Base-by-base conservation (phyloP, 768 basidiomycete genomes). In the Trametes gibbosa region DNA sequence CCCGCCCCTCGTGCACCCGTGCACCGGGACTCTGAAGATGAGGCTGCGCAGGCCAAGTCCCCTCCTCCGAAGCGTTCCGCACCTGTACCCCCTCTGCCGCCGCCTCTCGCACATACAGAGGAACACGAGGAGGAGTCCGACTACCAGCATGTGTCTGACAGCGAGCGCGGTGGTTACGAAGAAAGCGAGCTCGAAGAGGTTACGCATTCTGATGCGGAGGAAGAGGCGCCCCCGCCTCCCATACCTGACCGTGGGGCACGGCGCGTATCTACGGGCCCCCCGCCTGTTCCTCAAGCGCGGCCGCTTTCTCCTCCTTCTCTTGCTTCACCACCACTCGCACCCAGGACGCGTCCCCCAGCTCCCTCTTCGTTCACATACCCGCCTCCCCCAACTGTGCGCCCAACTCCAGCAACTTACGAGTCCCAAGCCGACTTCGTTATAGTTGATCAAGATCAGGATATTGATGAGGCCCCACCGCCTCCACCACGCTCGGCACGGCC, bases 131-230 rank as follows among this genome's bases (percentile, higher is more conserved):
- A 75, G 10, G 79, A 76, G 48, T 67, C 65, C 4, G 69, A 61
- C 37, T 62, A 56, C 46, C 61, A 77, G 80, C 66, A 41, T 66
- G 70, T 34, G 72, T 73, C 32, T 82, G 87, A 89, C 45, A 81
- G 81, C 10, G 84, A 85, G 23, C 77, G 78, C 37, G 82, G 84
- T 24, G 89, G 89, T 58, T 82, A 79, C 6, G 87, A 89, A 66
- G 87, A 89, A 65, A 89, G 86, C 61, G 87, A 89, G 67, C 74
- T 84, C 14, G 88, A 90, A 63, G 87, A 89, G 63, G 81, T 86
- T 9, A 75, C 72, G 9, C 77, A 85, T 58, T 82, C 84, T 35
- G 77, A 81, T 25, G 72, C 69, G 5, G 72, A 70, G 51, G 81
- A 80, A 54, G 78, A 79, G 50, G 73, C 72, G 3, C 79, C 83